Percentiles rank a stretch among this genome's conserved stretches.
Evolutionary conservation across 2,329 filamentous ascomycete species (phyloP).

Genomic region (Neoarthrinium moseri): DNA sequence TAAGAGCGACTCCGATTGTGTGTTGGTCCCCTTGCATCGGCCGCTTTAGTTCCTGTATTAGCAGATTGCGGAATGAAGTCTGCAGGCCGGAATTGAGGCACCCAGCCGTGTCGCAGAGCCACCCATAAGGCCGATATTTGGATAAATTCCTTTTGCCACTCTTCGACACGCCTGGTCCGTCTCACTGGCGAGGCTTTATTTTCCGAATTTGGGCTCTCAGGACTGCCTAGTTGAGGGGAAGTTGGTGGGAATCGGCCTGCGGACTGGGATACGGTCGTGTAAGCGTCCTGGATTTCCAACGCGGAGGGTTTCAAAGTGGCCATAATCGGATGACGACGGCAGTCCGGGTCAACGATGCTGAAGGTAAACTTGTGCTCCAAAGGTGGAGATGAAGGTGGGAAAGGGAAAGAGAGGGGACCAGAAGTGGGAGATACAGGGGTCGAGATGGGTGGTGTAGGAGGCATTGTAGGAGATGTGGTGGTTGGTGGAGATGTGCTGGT

Average conservation of each 20-base stretch:
- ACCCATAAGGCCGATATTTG: conserved; percentile 53
- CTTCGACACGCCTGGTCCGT: conserved; percentile 37
- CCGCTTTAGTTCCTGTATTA: not conserved
- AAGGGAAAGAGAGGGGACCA: conserved; percentile 14
- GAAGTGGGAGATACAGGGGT: conserved; percentile 7
- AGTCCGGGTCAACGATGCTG: conserved; percentile 69
- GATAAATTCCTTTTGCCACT: conserved; percentile 46
- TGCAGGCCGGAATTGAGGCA: conserved; percentile 32
- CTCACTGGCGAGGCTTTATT: conserved; percentile 23
- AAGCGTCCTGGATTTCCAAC: conserved; percentile 69
- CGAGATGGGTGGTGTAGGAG: conserved; percentile 6
- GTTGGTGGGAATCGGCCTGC: conserved; percentile 47
- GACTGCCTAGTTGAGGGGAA: conserved; percentile 26
- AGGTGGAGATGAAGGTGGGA: conserved; percentile 20
- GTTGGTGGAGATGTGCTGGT: conserved; percentile 24
- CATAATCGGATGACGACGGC: conserved; percentile 71
- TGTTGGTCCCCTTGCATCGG: not conserved
- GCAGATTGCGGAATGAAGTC: conserved; percentile 18
- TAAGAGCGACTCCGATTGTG: conserved; percentile 7
- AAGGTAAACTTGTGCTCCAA: conserved; percentile 67
- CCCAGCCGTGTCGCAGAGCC: conserved; percentile 43
- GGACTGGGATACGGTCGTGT: conserved; percentile 55
- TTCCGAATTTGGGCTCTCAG: conserved; percentile 11
- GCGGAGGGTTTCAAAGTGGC: conserved; percentile 62
- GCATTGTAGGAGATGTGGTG: conserved; percentile 18